Base-by-base conservation (phyloP, 768 basidiomycete species). In the Vishniacozyma victoriae region DNA sequence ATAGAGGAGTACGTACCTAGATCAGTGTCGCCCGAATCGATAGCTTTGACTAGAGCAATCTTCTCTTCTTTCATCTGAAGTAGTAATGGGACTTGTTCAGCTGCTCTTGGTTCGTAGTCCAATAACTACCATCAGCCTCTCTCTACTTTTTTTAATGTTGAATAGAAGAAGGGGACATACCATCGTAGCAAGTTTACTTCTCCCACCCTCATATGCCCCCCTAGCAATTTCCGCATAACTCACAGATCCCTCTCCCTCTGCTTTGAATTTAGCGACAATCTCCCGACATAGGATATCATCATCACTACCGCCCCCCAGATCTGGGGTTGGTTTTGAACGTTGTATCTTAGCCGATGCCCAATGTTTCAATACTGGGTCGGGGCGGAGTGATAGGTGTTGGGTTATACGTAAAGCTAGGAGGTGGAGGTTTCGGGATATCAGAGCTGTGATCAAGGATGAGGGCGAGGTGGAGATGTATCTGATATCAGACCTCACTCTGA, bases 341-440 rank as follows among this genome's bases (percentile, higher is more conserved):
- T 81, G 70, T 48, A 99, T 95, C 72, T 95, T 93, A 1, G 88
- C 85, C 50, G 82, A 83, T 1, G 95, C 95, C 95, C 95, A 99
- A 65, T 97, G 93, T 55, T 84, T 87, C 35, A 99, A 75, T 0
- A 97, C 90, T 0, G 81, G 79, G 55, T 91, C 86, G 0, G 90
- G 85, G 43, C 86, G 85, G 37, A 97, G 76, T 14, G 80, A 79
- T 24, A 97, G 78, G 72, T 83, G 90, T 1, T 81, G 78, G 2
- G 92, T 91, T 54, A 97, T 83, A 20, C 91, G 83, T 15, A 97
- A 80, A 6, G 93, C 90, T 37, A 97, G 82, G 1, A 96, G 80
- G 64, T 99, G 92, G 52, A 90, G 77, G 54, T 88, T 88, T 13
- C 91, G 83, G 0, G 88, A 79, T 5, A 88, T 86, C 18, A 99